Base-by-base conservation (phyloP, 805 yeast genomes). In the Starmerella potacharoeniae region DNA sequence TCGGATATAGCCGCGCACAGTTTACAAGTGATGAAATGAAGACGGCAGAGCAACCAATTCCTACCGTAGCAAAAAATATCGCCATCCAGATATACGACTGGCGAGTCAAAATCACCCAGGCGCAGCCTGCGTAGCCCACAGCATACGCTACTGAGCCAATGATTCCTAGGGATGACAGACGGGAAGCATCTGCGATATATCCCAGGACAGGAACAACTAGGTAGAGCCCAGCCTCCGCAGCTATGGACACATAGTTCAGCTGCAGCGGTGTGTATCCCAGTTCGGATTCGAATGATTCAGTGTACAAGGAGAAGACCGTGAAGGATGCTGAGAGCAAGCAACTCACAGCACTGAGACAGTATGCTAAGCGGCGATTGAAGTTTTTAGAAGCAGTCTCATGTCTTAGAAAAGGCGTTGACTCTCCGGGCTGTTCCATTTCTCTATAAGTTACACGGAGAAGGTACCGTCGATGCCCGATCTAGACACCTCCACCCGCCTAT, bases 1-100 rank as follows among this genome's bases (percentile, higher is more conserved):
- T 73, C 0, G 95, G 95, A 64, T 81, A 86, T n/a, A 89, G 77
- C 63, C 85, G 82, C 2, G 96, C 95, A 70, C 96, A 87, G 1
- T 95, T 84, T n/a, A 66, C 65, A n/a, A 68, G 52, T 4, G 69
- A 64, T 9, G 67, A 59, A 34, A 72, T 63, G 54, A 68, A 73
- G 45, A 69, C 60, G 16, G 73, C 66, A 1, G 74, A 67, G 9
- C 75, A 69, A 31, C 69, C 73, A 4, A 67, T 60, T 14, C 76
- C 76, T n/a, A 72, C 65, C 10, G 65, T 52, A 6, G 64, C 64
- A 56, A 70, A 73, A 34, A 62, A 58, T 2, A 58, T 17, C 44
- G 66, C 62, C 68, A 69, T 57, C 40, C 51, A 52, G 14, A 49
- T 33, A 55, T 63, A 62, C 6, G 61, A 41, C 9, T 62, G 64